These are phyloP conservation scores for Retiboletus flavoniger DNA, from an alignment of 1,284 basidiomycete genomes.

Conservation along the genomic window DNA sequence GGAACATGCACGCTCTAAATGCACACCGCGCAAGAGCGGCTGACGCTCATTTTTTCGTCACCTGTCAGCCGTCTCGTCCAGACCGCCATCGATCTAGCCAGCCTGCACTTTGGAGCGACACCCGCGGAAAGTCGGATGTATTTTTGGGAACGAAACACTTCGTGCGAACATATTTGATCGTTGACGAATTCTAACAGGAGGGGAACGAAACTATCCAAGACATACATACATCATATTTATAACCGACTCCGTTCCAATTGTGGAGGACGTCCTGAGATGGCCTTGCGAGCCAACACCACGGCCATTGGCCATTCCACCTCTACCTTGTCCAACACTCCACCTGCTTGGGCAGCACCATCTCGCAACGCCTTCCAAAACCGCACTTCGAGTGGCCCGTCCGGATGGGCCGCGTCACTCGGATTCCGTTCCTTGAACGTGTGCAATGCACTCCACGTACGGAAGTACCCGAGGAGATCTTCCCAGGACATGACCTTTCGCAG, in stretches of 20 bases:
- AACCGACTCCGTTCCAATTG: neutral
- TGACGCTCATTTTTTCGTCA: conserved; percentile 3
- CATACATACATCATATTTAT: neutral
- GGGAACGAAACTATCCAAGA: neutral
- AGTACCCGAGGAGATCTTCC: conserved; percentile 6
- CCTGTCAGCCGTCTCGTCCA: conserved; percentile 9
- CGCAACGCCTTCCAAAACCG: conserved; percentile 57
- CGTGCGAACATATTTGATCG: neutral
- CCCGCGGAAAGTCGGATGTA: neutral
- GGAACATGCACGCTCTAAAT: neutral
- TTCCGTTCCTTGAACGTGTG: conserved; percentile 17
- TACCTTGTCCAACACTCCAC: conserved; percentile 44
- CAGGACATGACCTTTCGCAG: conserved; percentile 15
- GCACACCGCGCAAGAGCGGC: conserved; percentile 5
- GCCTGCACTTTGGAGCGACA: neutral
- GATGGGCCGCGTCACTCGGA: conserved; percentile 57
- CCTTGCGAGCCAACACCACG: conserved; percentile 53
- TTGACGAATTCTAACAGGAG: neutral
- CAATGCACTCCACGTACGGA: conserved; percentile 15
- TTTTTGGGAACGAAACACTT: neutral
- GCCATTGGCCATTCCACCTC: conserved; percentile 75
- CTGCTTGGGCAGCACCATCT: conserved; percentile 34
- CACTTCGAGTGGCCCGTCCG: conserved; percentile 61
- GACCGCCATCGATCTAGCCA: neutral
- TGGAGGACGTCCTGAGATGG: neutral